Base-by-base conservation (phyloP, 768 basidiomycete species). In the Termitomyces sp. region DNA sequence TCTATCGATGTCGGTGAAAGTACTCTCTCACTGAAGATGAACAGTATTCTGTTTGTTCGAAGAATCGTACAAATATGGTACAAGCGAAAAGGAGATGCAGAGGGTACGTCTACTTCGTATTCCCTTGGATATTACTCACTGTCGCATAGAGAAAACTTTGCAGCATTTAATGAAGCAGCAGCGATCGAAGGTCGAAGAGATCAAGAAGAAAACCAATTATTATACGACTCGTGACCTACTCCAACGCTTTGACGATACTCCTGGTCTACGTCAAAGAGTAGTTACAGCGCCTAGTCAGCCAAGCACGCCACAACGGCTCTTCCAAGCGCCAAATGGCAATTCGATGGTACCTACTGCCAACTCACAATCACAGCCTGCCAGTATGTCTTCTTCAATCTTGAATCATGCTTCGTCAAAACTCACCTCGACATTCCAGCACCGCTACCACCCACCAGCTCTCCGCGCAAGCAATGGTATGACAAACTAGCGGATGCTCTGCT, bases 181-280 rank as follows among this genome's bases (percentile, higher is more conserved):
- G 59, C 86, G 90, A 19, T 77, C 79, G 22, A 93, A 90, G 65
- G 81, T 99, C 37, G 93, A 96, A 59, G 95, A 97, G 62, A 91
- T 98, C 61, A 99, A 99, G 79, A 93, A 93, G 75, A 93, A 90
- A 68, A 98, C 95, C 2, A 96, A 98, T 62, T 99, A 91, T 70
- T 92, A 99, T 66, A 83, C 83, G 11, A 99, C 94, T 28, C 85
- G 90, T 51, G 91, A 88, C 62, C 77, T 99, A 44, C 76, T 99
- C 17, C 93, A 96, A 66, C 83, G 85, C 55, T 98, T 97, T 63
- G 96, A 96, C 59, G 90, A 89, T 1, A 68, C 62, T 11, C 74
- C 77, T 1, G 75, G 78, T 14, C 63, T 80, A 45, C 78, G 78
- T 30, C 75, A 68, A 60, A 71, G 78, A 10, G 57, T 71, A 17